These are phyloP conservation scores for Mycena epipterygia DNA, from an alignment of 768 basidiomycete genomes.

Conservation along the genomic window DNA sequence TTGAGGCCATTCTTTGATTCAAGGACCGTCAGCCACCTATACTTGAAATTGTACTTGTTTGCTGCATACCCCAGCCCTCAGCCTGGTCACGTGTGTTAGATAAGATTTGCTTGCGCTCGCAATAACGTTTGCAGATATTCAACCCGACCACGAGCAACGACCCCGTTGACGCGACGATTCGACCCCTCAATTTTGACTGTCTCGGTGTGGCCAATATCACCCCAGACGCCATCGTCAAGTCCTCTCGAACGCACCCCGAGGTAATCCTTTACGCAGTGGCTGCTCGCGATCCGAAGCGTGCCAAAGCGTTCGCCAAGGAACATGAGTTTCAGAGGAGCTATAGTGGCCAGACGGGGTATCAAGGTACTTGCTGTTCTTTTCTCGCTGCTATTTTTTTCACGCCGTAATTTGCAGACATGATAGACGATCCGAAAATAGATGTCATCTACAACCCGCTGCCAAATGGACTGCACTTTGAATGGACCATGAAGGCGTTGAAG, in stretches of 20 bases:
- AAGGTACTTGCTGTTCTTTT: constrained; percentile 48
- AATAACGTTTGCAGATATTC: not conserved
- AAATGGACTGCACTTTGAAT: constrained; percentile 74
- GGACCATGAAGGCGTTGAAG: constrained; percentile 73
- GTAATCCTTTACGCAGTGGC: constrained; percentile 62
- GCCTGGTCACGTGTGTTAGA: too few species aligned
- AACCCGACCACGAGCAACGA: constrained; percentile 6
- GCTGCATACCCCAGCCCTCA: too few species aligned
- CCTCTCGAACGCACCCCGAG: constrained; percentile 60
- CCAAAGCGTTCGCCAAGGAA: constrained; percentile 62
- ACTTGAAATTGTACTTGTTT: too few species aligned
- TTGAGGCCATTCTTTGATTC: too few species aligned
- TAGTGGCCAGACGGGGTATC: constrained; percentile 58
- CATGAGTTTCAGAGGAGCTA: constrained; percentile 65
- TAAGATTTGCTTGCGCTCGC: not conserved
- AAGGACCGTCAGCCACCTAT: too few species aligned
- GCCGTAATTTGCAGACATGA: constrained; percentile 49
- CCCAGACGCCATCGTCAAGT: constrained; percentile 47
- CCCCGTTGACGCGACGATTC: not conserved
- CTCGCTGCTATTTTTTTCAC: not conserved
- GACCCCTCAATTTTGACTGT: constrained; percentile 28
- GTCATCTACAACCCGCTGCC: constrained; percentile 73
- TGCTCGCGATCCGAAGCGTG: constrained; percentile 57
- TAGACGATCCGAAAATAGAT: constrained; percentile 69
- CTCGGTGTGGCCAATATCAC: constrained; percentile 29